Evolutionary conservation across 2,329 filamentous ascomycete genomes (phyloP), one percentile per base, ranked within the genome.

Genomic region (Chaetomiaceae sp.): DNA sequence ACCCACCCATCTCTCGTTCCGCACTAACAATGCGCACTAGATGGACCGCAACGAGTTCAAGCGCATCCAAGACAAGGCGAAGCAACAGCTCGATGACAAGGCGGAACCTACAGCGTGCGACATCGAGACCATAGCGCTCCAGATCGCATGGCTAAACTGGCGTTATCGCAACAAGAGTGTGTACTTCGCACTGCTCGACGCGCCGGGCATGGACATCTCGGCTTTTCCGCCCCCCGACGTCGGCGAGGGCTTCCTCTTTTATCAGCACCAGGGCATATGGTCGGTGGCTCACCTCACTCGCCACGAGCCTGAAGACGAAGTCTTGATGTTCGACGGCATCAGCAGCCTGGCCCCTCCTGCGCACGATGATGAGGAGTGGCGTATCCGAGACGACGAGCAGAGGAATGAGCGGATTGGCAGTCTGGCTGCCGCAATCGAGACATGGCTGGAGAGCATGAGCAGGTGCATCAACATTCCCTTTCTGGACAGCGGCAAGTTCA

Each of bases 131-230:
- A 27, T 45, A 20, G 36, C 37, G 14, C 43, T 45, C 19, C 22
- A 40, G 43, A 38, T 36, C 43, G 43, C 43, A 19, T 45, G 43
- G 18, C 43, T 45, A 15, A 45, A 45, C 30, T 6, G 22, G 19
- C 30, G 18, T 10, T 45, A 39, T 20, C 42, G 29, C 35, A 18
- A 17, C 18, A 7, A 39, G 7, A 39, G 36, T 5, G 29, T 33
- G 10, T 39, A 45, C 27, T 39, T 45, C 26, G 42, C 34, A 17
- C 20, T 45, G 6, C 42, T 45, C 19, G 12, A 34, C 8, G 34
- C 17, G 34, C 42, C 42, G 19, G 42, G 42, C 36, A 22, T 45
- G 35, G 42, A 38, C 34, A 20, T 36, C 26, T 26, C 17, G 17
- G 22, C 42, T 12, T 45, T 38, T 17, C 42, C 34, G n/a, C 6